Base-by-base conservation (phyloP, 2,329 filamentous ascomycete species). In the Macrophomina pseudophaseolina region DNA sequence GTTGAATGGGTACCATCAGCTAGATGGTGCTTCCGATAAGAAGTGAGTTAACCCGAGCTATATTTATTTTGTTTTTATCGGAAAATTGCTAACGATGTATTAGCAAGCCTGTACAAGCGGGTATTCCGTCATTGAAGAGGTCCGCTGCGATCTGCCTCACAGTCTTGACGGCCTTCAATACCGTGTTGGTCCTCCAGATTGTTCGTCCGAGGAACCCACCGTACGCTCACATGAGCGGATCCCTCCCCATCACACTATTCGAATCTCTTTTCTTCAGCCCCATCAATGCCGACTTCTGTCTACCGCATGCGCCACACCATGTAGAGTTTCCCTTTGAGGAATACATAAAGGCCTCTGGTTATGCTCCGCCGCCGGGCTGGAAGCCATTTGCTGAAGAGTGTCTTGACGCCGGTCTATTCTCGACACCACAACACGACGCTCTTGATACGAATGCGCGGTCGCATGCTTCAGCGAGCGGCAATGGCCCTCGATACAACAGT, bases 201-300 rank as follows among this genome's bases (percentile, higher is more conserved):
- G 68, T 79, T 33, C 73, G 78, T 8, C 78, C 78, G 3, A 64
- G 48, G 14, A 54, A 68, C 16, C 70, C 76, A 16, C 78, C 78
- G 0, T 80, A 77, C 48, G 72, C 75, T 9, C 78, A 80, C 67
- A 72, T 79, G 32, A 76, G 75, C 0, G 72, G 73, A 12, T 75
- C 78, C 0, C 70, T 80, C 30, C 78, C 78, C 2, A 72, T 77
- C 63, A 76, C 74, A 0, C 51, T 80, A 12, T 71, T 77, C 30
- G 64, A 58, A 16, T 58, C 59, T n/a, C 52, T 68, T 18, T 49
- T 68, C 46, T 66, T 64, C 64, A 66, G 46, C 16, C 56, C 67
- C 18, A 60, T 62, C 32, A 66, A 68, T 30, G 32, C 59, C 12
- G 67, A 68, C 6, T 68, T 68, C 14, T 68, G 67, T 33, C 53